Evolutionary conservation across 352 stramenopile genomes (phyloP).

Genomic region (Phytopythium delawarense): DNA sequence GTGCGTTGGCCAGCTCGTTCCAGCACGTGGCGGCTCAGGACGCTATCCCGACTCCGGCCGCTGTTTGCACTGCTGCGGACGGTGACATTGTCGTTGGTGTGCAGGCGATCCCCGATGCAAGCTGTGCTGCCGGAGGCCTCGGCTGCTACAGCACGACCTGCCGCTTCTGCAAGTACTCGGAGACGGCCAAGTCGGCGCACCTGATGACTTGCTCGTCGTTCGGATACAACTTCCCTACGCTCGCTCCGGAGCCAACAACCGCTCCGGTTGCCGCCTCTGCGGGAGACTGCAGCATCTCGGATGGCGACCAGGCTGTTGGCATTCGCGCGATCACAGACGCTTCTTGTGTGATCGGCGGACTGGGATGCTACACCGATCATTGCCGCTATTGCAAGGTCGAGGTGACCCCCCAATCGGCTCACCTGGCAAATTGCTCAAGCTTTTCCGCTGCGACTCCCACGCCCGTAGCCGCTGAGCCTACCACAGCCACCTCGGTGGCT

Average conservation of each 20-base stretch:
- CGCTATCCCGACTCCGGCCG: constrained; percentile 2
- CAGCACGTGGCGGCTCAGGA: neutral
- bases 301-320: constrained; percentile 25
- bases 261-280: constrained; percentile 12
- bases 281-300: constrained; percentile 20
- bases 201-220: constrained; percentile 25
- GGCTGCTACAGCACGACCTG: constrained; percentile 34
- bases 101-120: constrained; percentile 20
- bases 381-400: constrained; percentile 28
- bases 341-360: constrained; percentile 21
- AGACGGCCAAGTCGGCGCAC: constrained; percentile 26
- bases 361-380: constrained; percentile 35
- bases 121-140: constrained; percentile 26
- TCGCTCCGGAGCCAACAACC: constrained; percentile 10
- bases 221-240: constrained; percentile 18
- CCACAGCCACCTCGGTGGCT: neutral
- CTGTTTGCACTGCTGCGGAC: constrained; percentile 21
- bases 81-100: constrained; percentile 30
- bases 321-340: constrained; percentile 27
- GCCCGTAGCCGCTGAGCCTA: neutral
- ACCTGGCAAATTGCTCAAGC: constrained; percentile 4
- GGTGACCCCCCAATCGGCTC: constrained; percentile 10
- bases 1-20: neutral
- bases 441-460: neutral
- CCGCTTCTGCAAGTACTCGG: constrained; percentile 32